Evolutionary conservation across 2,329 filamentous ascomycete species (phyloP), one percentile per base, ranked within the genome.

Genomic region (Paecilomyces fulvus): DNA sequence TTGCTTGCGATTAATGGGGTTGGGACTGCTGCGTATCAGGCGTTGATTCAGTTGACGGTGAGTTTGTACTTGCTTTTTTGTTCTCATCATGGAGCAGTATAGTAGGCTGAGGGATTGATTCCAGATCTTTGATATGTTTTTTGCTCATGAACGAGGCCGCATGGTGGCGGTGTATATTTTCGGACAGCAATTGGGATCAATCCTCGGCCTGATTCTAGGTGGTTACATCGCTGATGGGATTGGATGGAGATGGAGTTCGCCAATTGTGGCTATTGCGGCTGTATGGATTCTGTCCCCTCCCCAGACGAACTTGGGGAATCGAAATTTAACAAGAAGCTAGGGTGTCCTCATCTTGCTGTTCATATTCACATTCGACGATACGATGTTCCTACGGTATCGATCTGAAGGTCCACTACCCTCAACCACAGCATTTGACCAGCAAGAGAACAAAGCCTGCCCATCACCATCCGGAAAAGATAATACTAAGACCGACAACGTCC

Each of bases 121-220:
- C 7, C 3, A 67, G 65, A 65, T 67, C 1, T 74, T 74, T 49
- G 72, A 75, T 57, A 67, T 73, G 58, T 74, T 74, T 59, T 74
- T 73, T 53, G 63, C 69, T 0, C 72, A 75, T 49, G 66, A 74
- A 53, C 68, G 73, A 7, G 71, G 72, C 5, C 62, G 66, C 0
- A 71, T 68, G 65, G 56, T 73, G n/a, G 65, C 71, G 2, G 62
- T 70, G 17, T 74, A 74, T 49, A 65, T 74, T 8, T 75, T 73
- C 57, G 72, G 71, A 8, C 72, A 75, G 53, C 72, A 74, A 52
- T 63, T 74, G 2, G 72, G 72, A 0, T 71, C 68, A 0, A 74
- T 74, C 14, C 59, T 74, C 3, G 72, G 71, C 0, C 56, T 74
- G 2, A 74, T 74, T 30, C 58, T 70, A 8, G 71, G 72, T 1